A percentile compares a stretch with the other conserved stretches of the same genome.
Evolutionary conservation across 1,284 basidiomycete species (phyloP).

Genomic region (Schizophyllum commune): DNA sequence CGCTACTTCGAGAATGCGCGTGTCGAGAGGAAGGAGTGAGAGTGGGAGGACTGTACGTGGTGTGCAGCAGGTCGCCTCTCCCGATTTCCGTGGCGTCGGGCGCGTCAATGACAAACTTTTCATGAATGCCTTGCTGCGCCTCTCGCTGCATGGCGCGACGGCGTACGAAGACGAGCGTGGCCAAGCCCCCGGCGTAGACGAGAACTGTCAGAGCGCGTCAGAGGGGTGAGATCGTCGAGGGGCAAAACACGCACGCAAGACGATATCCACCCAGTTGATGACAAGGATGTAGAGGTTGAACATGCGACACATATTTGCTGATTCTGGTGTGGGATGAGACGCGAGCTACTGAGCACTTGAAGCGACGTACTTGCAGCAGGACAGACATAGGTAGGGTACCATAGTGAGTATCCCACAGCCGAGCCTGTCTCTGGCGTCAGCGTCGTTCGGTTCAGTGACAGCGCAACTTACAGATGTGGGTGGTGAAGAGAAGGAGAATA

Average conservation of each 20-base stretch:
- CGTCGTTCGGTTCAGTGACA: background rate
- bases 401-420: slow-evolving; percentile 36
- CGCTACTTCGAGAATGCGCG: background rate
- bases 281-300: slow-evolving; percentile 43
- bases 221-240: background rate
- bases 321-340: slow-evolving; percentile 26
- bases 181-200: background rate
- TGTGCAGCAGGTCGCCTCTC: background rate
- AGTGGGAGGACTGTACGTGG: background rate
- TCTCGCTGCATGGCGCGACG: background rate
- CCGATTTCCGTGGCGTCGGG: background rate
- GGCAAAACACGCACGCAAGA: slow-evolving; percentile 33
- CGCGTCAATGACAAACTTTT: background rate
- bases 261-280: slow-evolving; percentile 48
- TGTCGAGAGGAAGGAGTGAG: background rate
- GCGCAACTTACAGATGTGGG: slow-evolving; percentile 36
- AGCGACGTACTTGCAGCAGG: background rate
- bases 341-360: background rate
- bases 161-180: background rate
- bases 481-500: slow-evolving; percentile 36
- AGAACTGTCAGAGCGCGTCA: background rate
- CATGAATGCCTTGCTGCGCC: background rate
- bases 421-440: slow-evolving; percentile 27
- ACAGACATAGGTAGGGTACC: slow-evolving; percentile 26
- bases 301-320: slow-evolving; percentile 37